These are phyloP conservation scores for Coprinopsis marcescibilis DNA, from an alignment of 768 basidiomycete genomes.

Conservation along the genomic window DNA sequence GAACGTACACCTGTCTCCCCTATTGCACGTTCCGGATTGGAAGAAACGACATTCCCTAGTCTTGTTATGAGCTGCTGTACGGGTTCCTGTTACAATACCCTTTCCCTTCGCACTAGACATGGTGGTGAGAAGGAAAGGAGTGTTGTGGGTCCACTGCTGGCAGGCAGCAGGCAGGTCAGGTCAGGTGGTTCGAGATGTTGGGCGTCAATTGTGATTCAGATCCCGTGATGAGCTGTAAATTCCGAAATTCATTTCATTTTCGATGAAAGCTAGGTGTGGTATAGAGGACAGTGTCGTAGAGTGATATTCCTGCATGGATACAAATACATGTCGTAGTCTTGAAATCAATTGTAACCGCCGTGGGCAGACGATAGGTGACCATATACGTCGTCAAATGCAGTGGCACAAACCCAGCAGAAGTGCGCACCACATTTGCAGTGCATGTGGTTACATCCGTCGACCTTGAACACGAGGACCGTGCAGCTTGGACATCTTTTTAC, in stretches of 20 bases:
- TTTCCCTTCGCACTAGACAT: slow-evolving; percentile 3
- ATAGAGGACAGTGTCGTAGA: no score
- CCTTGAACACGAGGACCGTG: slow-evolving; percentile 40
- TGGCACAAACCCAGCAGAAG: slow-evolving; percentile 17
- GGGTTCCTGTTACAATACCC: neutral
- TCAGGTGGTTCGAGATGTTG: neutral
- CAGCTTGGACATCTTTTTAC: slow-evolving; percentile 46
- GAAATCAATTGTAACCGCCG: neutral
- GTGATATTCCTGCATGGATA: neutral
- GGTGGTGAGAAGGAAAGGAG: neutral
- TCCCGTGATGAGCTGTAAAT: neutral
- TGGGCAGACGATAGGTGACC: no score
- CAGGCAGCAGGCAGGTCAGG: neutral
- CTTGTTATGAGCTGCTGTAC: neutral
- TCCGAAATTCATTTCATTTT: no score
- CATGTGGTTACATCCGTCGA: slow-evolving; percentile 52
- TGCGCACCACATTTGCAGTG: slow-evolving; percentile 44
- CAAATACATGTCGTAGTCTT: neutral
- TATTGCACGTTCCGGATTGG: slow-evolving; percentile 2
- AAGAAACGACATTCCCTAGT: slow-evolving; percentile 4
- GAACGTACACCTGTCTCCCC: slow-evolving; percentile 3
- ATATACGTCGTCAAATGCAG: neutral
- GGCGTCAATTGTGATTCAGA: neutral
- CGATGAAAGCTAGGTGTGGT: no score
- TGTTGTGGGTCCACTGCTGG: neutral